phyloP scores from a whole-genome alignment of 106 monocot species.

The Acanthochlamys bracteata region DNA sequence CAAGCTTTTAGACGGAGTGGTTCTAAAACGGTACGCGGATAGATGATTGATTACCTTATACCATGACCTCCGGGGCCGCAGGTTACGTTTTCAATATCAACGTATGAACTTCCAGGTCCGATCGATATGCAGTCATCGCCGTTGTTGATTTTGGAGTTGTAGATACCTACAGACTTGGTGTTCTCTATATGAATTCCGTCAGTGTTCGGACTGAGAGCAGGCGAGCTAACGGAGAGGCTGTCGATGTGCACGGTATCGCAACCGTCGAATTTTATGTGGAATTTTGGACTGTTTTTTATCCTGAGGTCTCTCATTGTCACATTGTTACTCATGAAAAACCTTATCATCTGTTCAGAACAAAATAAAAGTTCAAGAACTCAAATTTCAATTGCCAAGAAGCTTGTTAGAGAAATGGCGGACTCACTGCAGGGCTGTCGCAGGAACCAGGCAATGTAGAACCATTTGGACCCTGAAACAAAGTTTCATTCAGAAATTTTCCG shows the following conservation, averaged over 20 bases:
- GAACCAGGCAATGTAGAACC: slow-evolving; percentile 84
- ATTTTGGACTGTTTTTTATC: slow-evolving; percentile 92
- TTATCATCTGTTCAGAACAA: slow-evolving; percentile 50
- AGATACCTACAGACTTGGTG: slow-evolving; percentile 69
- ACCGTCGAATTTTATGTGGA: slow-evolving; percentile 85
- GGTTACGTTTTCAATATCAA: slow-evolving; percentile 78
- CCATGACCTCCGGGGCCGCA: slow-evolving; percentile 91
- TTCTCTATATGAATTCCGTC: slow-evolving; percentile 89
- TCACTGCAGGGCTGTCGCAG: slow-evolving; percentile 88
- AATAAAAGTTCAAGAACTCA: not conserved
- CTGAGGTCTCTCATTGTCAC: slow-evolving; percentile 42
- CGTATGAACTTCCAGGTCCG: slow-evolving; percentile 59
- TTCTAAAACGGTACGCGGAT: too few relatives aligned
- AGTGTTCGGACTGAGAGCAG: slow-evolving; percentile 83
- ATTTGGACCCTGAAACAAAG: slow-evolving; percentile 65
- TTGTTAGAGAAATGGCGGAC: too few relatives aligned
- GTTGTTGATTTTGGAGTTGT: slow-evolving; percentile 76
- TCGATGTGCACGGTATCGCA: slow-evolving; percentile 81
- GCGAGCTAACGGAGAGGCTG: slow-evolving; percentile 65
- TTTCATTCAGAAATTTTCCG: too few relatives aligned
- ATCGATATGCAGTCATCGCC: slow-evolving; percentile 99
- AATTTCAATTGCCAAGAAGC: too few relatives aligned
- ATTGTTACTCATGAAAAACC: slow-evolving; percentile 85
- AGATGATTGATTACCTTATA: too few relatives aligned
- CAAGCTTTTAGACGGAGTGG: too few relatives aligned